Base-by-base conservation (phyloP, 768 basidiomycete genomes). In the Leccinum truebloodii region DNA sequence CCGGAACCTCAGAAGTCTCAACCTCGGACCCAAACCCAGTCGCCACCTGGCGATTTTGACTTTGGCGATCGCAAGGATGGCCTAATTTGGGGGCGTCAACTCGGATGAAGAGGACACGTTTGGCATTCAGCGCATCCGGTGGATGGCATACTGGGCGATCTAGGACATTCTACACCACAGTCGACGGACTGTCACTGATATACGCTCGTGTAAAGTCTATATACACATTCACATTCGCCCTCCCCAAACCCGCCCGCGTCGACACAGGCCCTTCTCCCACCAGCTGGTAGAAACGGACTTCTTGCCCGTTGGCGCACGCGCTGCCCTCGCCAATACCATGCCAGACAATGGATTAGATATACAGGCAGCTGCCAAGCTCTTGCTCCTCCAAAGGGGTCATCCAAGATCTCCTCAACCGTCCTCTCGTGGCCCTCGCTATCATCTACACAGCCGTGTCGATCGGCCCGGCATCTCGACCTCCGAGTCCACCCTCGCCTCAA, bases 241-340 rank as follows among this genome's bases (percentile, higher is more conserved):
- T 65, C 66, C 58, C 58, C 57, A 41, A 63, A 61, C 30, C 56
- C 58, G 53, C 20, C 53, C 14, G 37, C 58, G 7, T 61, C 60
- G 22, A 53, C 55, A 39, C 34, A 35, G 28, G 30, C 1, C 32
- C 54, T 22, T 22, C 22, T 95, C 1, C 95, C 95, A 0, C 96
- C 90, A 94, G 71, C 84, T 98, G 34, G 90, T 96, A 28, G 94
- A 95, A 75, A 97, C 97, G 94, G 95, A 95, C 4, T 98, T 97
- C 76, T 85, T 91, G 0, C 80, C 89, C 22, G 74, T 83, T 20
- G 86, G 92, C 69, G 90, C 95, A 3, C 84, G 85, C 5, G 71
- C 80, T 20, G 94, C 95, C 0, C 83, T 98, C 1, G 81, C 84
- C 3, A 80, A 86, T 26, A 93, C 91, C 0, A 77, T 82, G 49